Evolutionary conservation across 441 rosid genomes (phyloP).

Genomic region (Pelargonium fulgidum): DNA sequence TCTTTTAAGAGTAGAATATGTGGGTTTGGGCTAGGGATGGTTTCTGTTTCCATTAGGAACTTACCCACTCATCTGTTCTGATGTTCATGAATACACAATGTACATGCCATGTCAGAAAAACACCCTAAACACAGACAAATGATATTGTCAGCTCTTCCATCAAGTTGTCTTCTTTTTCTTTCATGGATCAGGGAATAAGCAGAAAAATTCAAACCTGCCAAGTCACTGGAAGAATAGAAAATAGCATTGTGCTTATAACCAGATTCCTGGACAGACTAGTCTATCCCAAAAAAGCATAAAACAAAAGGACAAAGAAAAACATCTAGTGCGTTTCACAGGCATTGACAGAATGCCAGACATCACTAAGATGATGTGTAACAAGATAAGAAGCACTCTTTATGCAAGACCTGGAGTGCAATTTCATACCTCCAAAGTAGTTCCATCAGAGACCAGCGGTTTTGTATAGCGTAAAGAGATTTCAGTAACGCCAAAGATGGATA

Average conservation of each 20-base stretch:
- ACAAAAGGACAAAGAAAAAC: background rate
- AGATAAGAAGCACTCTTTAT: background rate
- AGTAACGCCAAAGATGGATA: slow-evolving; percentile 22
- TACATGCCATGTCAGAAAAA: slow-evolving; percentile 47
- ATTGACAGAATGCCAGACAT: background rate
- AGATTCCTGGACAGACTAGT: slow-evolving; percentile 22
- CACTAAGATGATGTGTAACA: background rate
- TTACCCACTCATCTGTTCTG: slow-evolving; percentile 64
- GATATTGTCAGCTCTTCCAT: slow-evolving; percentile 6
- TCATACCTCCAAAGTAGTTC: slow-evolving; percentile 28
- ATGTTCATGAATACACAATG: slow-evolving; percentile 53
- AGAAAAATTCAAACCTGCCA: slow-evolving; percentile 46
- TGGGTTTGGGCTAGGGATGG: background rate
- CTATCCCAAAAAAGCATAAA: slow-evolving; percentile 23
- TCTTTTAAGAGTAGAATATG: background rate
- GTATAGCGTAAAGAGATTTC: background rate
- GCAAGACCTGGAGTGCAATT: background rate
- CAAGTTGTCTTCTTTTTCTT: background rate
- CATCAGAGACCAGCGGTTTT: slow-evolving; percentile 14
- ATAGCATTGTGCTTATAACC: slow-evolving; percentile 41
- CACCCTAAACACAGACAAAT: slow-evolving; percentile 28
- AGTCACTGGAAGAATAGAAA: slow-evolving; percentile 41
- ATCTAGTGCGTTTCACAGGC: background rate
- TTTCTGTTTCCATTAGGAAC: slow-evolving; percentile 19
- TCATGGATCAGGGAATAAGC: background rate